Evolutionary conservation across 768 basidiomycete species (phyloP), one percentile per base, ranked within the genome.

Genomic region (Zangia roseola): DNA sequence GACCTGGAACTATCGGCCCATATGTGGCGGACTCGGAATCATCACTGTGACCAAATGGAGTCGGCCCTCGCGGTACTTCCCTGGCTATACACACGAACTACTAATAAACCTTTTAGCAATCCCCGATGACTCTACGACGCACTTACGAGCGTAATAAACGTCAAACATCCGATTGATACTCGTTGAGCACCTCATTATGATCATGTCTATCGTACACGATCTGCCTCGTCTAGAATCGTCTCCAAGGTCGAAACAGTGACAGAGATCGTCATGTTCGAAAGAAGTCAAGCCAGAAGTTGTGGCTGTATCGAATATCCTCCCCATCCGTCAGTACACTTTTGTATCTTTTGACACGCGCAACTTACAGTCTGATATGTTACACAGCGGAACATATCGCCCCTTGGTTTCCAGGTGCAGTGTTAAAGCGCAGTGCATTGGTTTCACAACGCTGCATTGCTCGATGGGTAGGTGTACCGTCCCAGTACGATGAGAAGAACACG

Each of bases 41-140:
- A 14, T 6, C 6, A 31, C n/a, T n/a, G n/a, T n/a, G n/a, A n/a
- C 31, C 14, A 6, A 30, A 30, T 12, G 28, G 28, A 30, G 28
- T 30, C 12, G 28, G 28, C n/a, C n/a, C n/a, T n/a, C n/a, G n/a
- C n/a, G n/a, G n/a, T n/a, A n/a, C n/a, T n/a, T n/a, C n/a, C n/a
- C n/a, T n/a, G n/a, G n/a, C n/a, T n/a, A n/a, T n/a, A n/a, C 31
- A 6, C 57, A 61, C 17, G 58, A 58, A 8, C 43, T 72, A 26
- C 50, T 71, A 5, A 46, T 47, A 13, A 57, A 56, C n/a, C 50
- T 74, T n/a, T 50, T 67, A 5, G 24, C 24, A 0, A 54, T 43
- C 23, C 59, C 66, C 7, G 60, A 43, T 12, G 50, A 59, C 17
- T 62, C 60, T 44, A 3, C 19, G 17, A 25, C 40, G 19, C 65